Evolutionary conservation across 148 eudicot species (phyloP).

Genomic region (Rhododendron kiyosumense): DNA sequence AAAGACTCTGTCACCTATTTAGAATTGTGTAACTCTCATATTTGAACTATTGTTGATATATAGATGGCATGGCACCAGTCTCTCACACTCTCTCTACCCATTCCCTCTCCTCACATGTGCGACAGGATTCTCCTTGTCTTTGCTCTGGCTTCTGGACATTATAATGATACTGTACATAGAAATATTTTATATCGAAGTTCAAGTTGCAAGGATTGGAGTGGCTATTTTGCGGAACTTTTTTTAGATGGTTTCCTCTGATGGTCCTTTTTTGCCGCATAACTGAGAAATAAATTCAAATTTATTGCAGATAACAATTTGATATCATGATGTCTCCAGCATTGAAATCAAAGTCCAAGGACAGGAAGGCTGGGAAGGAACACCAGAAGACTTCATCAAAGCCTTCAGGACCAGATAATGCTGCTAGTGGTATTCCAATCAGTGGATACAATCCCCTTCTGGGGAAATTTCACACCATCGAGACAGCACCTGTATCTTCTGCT

Average conservation of each 20-base stretch:
- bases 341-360: conserved; percentile 78
- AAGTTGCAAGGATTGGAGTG: not conserved
- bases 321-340: conserved; percentile 64
- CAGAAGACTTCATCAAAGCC: conserved; percentile 64
- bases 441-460: conserved; percentile 85
- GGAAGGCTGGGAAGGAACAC: conserved; percentile 58
- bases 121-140: not conserved
- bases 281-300: not conserved
- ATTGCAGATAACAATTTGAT: conserved; percentile 22
- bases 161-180: not conserved
- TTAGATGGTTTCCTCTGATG: not conserved
- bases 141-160: not conserved
- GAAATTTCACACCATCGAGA: conserved; percentile 73
- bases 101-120: not conserved
- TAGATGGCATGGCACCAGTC: not conserved
- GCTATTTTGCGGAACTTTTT: not conserved
- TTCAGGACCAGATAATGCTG: conserved; percentile 38
- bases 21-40: not conserved
- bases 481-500: conserved; percentile 39
- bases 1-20: not conserved
- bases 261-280: not conserved
- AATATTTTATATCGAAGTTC: not conserved
- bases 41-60: not conserved
- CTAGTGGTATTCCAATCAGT: conserved; percentile 56
- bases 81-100: not conserved